A percentile compares a stretch with the other conserved stretches of the same genome.
Conservation (phyloP, 805 yeast genomes). For the Clavispora phyllophila region DNA sequence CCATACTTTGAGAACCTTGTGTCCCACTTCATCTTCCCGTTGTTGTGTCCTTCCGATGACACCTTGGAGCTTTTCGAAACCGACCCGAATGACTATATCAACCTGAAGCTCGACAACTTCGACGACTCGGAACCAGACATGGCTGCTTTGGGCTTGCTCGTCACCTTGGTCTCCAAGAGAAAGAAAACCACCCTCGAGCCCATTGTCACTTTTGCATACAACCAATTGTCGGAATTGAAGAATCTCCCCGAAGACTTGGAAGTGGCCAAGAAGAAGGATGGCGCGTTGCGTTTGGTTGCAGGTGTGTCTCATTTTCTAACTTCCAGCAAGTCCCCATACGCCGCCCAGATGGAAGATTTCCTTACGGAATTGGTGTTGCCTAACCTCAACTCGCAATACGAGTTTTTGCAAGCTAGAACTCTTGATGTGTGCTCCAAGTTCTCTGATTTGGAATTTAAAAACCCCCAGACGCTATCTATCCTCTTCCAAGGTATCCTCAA, state of each 20-base stretch:
- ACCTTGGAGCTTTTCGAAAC: slow-evolving; percentile 71
- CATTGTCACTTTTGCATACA: slow-evolving; percentile 56
- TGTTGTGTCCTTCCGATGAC: slow-evolving; percentile 63
- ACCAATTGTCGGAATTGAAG: slow-evolving; percentile 33
- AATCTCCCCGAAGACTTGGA: slow-evolving; percentile 37
- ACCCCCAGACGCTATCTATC: slow-evolving; percentile 17
- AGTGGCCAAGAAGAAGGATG: slow-evolving; percentile 62
- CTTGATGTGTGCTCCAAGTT: slow-evolving; percentile 63
- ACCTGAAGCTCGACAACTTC: slow-evolving; percentile 51
- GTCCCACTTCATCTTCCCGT: slow-evolving; percentile 69
- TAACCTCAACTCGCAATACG: slow-evolving; percentile 53
- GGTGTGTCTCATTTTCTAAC: slow-evolving; percentile 58
- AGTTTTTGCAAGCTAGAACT: slow-evolving; percentile 73
- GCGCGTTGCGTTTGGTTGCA: slow-evolving; percentile 75
- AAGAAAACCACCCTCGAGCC: slow-evolving; percentile 55
- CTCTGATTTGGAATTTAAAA: slow-evolving; percentile 51
- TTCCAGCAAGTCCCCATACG: slow-evolving; percentile 51
- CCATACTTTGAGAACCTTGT: slow-evolving; percentile 63
- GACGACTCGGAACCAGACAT: slow-evolving; percentile 65
- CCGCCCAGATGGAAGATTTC: slow-evolving; percentile 63
- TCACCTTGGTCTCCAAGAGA: slow-evolving; percentile 67
- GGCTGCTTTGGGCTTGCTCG: slow-evolving; percentile 72
- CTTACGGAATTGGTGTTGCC: slow-evolving; percentile 65
- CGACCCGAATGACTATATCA: slow-evolving; percentile 86
- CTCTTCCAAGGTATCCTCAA: slow-evolving; percentile 32